phyloP scores from a whole-genome alignment of 2,329 filamentous ascomycete genomes.

The Neurospora crassa region DNA sequence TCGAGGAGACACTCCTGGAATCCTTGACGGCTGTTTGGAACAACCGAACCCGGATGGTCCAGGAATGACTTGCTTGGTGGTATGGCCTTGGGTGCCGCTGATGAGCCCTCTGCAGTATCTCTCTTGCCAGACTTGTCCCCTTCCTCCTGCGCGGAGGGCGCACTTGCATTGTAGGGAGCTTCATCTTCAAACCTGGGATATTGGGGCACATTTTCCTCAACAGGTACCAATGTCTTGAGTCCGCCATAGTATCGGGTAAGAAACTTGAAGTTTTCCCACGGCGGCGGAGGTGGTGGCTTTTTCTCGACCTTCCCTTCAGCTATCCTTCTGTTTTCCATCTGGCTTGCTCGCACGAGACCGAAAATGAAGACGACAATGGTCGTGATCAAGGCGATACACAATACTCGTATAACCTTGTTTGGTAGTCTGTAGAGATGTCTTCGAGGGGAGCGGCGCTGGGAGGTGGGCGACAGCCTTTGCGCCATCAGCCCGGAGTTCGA shows the following conservation, averaged over 20 bases:
- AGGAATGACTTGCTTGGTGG: constrained; percentile 45
- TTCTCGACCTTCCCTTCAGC: constrained; percentile 48
- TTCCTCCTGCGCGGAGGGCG: constrained; percentile 5
- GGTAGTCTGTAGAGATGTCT: constrained; percentile 52
- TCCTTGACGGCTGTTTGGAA: constrained; percentile 32
- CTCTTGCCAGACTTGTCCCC: constrained; percentile 11
- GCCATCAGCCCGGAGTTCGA: constrained; percentile 36
- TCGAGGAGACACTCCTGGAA: constrained; percentile 75
- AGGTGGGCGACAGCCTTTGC: constrained; percentile 27
- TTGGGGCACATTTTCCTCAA: constrained; percentile 62
- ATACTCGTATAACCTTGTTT: constrained; percentile 64
- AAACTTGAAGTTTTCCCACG: constrained; percentile 81
- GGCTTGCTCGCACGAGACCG: constrained; percentile 63
- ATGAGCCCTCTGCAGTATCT: constrained; percentile 15
- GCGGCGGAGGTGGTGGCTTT: constrained; percentile 47
- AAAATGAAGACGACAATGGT: constrained; percentile 69
- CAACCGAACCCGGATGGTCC: constrained; percentile 27
- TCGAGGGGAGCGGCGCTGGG: constrained; percentile 23
- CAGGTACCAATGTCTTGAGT: constrained; percentile 58
- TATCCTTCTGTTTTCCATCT: constrained; percentile 55
- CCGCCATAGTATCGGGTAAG: constrained; percentile 86
- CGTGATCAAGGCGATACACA: constrained; percentile 62
- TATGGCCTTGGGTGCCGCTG: constrained; percentile 25
- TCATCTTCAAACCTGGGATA: constrained; percentile 64
- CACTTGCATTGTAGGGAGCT: constrained; percentile 31